Evolutionary conservation across 139 green algal species (phyloP).

Genomic region (Chlorella ohadii): DNA sequence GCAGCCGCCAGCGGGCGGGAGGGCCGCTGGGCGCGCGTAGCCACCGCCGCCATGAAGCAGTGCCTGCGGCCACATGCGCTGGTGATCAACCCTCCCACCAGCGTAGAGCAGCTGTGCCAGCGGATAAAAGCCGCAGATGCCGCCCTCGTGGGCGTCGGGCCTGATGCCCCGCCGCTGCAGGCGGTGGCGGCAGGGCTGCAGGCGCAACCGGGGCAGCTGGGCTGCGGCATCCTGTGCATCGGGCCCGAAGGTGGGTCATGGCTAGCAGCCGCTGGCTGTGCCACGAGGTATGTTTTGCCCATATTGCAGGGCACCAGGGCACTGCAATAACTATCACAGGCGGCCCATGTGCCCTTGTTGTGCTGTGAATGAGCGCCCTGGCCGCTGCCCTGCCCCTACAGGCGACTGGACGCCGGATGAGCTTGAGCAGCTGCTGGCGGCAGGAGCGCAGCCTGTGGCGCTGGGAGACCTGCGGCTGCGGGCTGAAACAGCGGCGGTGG

Average conservation of each 20-base stretch:
- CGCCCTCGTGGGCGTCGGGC: slow-evolving; percentile 50
- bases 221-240: slow-evolving; percentile 66
- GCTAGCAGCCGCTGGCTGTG: too few relatives aligned
- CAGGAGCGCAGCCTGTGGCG: slow-evolving; percentile 71
- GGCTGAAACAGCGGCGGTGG: slow-evolving; percentile 88
- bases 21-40: slow-evolving; percentile 77
- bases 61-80: slow-evolving; percentile 74
- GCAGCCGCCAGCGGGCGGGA: slow-evolving; percentile 28
- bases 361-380: too few relatives aligned
- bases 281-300: too few relatives aligned
- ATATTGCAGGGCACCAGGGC: too few relatives aligned
- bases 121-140: slow-evolving; percentile 17
- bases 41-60: slow-evolving; percentile 87
- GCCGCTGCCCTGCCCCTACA: too few relatives aligned
- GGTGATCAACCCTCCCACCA: slow-evolving; percentile 45
- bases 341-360: too few relatives aligned
- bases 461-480: slow-evolving; percentile 79
- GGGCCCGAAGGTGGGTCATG: slow-evolving; percentile 77
- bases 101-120: slow-evolving; percentile 44
- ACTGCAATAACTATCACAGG: too few relatives aligned
- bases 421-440: slow-evolving; percentile 52
- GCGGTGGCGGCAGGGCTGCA: slow-evolving; percentile 29
- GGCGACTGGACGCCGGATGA: slow-evolving; percentile 85
- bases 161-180: slow-evolving; percentile 58
- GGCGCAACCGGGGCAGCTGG: neutral